phyloP scores from a whole-genome alignment of 768 basidiomycete genomes.

The Aureoboletus auriporus region DNA sequence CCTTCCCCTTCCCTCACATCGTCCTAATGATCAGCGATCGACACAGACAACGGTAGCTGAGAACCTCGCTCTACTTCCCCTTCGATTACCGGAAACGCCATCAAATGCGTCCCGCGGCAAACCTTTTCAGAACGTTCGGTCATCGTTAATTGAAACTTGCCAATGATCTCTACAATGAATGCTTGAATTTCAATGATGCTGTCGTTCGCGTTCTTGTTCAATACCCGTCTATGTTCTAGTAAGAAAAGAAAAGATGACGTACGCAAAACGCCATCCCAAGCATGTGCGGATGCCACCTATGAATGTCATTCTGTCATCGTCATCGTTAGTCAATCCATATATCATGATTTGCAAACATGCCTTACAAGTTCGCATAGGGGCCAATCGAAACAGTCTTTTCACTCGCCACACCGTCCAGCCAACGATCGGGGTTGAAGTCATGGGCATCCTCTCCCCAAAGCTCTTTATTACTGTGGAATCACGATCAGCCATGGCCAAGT shows the following conservation, averaged over 20 bases:
- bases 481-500: too few relatives aligned
- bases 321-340: neutral
- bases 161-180: conserved; percentile 53
- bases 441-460: conserved; percentile 21
- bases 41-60: conserved; percentile 30
- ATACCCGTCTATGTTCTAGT: neutral
- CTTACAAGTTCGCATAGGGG: conserved; percentile 28
- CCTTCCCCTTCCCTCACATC: too few relatives aligned
- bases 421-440: neutral
- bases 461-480: conserved; percentile 6
- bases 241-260: neutral
- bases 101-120: conserved; percentile 23
- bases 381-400: conserved; percentile 20
- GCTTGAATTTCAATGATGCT: conserved; percentile 51
- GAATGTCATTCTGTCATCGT: conserved; percentile 26
- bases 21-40: conserved; percentile 7
- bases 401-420: conserved; percentile 15
- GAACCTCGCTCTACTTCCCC: conserved; percentile 28
- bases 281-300: conserved; percentile 20
- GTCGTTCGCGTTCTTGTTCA: neutral
- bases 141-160: conserved; percentile 47
- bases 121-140: conserved; percentile 28
- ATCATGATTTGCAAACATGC: neutral
- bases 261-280: conserved; percentile 33
- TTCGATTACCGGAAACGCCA: conserved; percentile 33